Base-by-base conservation (phyloP, 768 basidiomycete species). In the Hericium rajendrae region DNA sequence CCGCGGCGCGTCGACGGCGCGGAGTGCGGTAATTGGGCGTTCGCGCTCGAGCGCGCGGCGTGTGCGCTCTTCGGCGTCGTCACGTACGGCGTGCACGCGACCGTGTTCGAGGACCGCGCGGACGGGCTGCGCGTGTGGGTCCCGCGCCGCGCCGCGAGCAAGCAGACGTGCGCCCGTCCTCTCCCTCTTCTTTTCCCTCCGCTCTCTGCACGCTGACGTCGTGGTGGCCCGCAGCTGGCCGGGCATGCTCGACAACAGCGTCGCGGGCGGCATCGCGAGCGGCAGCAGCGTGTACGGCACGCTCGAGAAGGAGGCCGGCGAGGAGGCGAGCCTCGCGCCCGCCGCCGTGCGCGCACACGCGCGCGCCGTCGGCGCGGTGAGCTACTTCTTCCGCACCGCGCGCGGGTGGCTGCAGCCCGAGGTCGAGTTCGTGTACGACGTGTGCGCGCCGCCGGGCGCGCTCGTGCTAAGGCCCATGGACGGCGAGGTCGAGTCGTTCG, bases 71-170 rank as follows among this genome's bases (percentile, higher is more conserved):
- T 98, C 65, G 94, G 95, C 2, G 70, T 94, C 6, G 78, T 91
- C 53, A 97, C 94, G 0, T 94, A 89, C 64, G 95, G 97, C 0
- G 88, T 95, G 2, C 97, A 98, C 69, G 81, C 94, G 84, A 89
- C 82, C 18, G 80, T 85, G 54, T 91, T 82, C 66, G 77, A 81
- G 46, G 76, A 79, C 60, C 57, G 69, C 16, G 75, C 66, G 18
- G 74, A 69, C 41, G 71, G 68, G 38, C 68, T 86, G 66, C 76
- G 73, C 59, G 73, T 97, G 2, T 98, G 97, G 95, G 84, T 93
- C 1, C 94, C 97, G 1, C 87, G 84, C 9, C 79, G 97, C 13
- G 79, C 91, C 1, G 76, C 73, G 58, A 94, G 88, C 8, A 99
- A 99, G 69, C 89, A 83, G 63, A 97, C 94, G 88, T 92, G 64